A percentile compares a stretch with the other conserved stretches of the same genome.
Evolutionary conservation across 768 basidiomycete genomes (phyloP).

Genomic region (Auricularia cornea): DNA sequence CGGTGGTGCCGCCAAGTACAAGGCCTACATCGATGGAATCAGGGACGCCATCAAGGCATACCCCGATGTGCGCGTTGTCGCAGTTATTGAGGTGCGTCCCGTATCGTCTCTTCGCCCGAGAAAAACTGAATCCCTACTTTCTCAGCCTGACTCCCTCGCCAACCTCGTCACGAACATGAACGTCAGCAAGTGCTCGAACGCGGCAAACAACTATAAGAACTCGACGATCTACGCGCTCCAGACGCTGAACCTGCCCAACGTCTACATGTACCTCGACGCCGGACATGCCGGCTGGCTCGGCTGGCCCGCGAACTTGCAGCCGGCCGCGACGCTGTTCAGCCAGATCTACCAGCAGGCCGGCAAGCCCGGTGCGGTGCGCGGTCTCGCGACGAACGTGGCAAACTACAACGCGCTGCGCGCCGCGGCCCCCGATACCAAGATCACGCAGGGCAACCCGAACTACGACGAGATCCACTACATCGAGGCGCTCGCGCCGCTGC

Average conservation of each 20-base stretch:
- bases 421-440: constrained; percentile 42
- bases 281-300: constrained; percentile 57
- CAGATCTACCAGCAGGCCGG: constrained; percentile 43
- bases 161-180: constrained; percentile 62
- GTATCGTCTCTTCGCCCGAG: too few species aligned
- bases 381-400: constrained; percentile 45
- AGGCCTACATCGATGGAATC: constrained; percentile 53
- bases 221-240: constrained; percentile 26
- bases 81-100: constrained; percentile 42
- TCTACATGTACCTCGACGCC: constrained; percentile 56
- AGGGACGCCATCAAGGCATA: constrained; percentile 49
- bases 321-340: constrained; percentile 49
- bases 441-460: constrained; percentile 51
- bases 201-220: constrained; percentile 42
- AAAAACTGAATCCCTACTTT: too few species aligned
- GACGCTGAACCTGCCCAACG: constrained; percentile 45
- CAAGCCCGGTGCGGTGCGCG: constrained; percentile 47
- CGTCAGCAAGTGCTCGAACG: constrained; percentile 47
- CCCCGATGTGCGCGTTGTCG: constrained; percentile 54
- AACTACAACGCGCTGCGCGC: constrained; percentile 34
- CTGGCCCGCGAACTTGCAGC: constrained; percentile 54
- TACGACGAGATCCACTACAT: constrained; percentile 57
- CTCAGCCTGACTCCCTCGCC: constrained; percentile 50
- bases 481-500: constrained; percentile 41
- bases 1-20: constrained; percentile 47